These are phyloP conservation scores for Pyrus pyrifolia DNA, from an alignment of 306 rosid species.

Conservation along the genomic window DNA sequence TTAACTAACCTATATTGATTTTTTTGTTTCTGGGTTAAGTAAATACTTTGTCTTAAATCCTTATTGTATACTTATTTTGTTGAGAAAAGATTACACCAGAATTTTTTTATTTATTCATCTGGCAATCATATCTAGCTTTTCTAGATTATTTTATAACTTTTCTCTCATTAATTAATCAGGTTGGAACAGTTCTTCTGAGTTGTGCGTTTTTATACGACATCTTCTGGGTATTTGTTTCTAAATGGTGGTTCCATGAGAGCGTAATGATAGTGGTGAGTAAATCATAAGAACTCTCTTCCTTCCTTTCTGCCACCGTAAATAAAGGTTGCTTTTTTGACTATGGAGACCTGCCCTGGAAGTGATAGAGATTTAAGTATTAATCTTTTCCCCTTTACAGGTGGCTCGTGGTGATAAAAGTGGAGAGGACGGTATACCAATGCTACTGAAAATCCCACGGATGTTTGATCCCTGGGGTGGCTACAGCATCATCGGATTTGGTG, in stretches of 20 bases:
- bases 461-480: conserved; percentile 99
- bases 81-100: background rate
- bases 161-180: conserved; percentile 42
- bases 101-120: background rate
- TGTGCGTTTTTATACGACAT: conserved; percentile 94
- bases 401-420: conserved; percentile 99
- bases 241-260: conserved; percentile 96
- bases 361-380: background rate
- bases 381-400: conserved; percentile 46
- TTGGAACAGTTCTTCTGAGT: conserved; percentile 95
- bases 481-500: conserved; percentile 97
- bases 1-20: background rate
- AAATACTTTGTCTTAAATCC: background rate
- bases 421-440: conserved; percentile 99
- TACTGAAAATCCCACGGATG: conserved; percentile 91
- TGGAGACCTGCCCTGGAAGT: background rate
- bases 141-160: background rate
- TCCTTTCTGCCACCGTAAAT: background rate
- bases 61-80: background rate
- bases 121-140: background rate
- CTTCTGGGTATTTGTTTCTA: conserved; percentile 95
- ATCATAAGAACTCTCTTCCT: conserved; percentile 2
- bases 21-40: background rate
- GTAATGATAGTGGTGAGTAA: conserved; percentile 99
- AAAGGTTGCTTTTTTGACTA: background rate